phyloP scores from a whole-genome alignment of 192 early-diverging fungal species.

The Rhizophagus prolifer region DNA sequence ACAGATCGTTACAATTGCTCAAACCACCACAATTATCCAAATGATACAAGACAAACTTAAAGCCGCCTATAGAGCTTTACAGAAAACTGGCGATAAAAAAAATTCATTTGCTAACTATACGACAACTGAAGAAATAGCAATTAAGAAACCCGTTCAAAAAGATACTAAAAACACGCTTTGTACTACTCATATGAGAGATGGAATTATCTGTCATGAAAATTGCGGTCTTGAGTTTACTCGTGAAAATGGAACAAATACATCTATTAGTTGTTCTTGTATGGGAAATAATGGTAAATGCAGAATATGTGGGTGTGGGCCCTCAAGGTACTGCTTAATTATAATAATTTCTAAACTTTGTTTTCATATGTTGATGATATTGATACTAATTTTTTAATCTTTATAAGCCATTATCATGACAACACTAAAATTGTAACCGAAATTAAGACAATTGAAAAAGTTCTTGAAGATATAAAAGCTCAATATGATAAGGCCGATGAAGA shows the following conservation, averaged over 20 bases:
- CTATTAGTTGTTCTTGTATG: not conserved
- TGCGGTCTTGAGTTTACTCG: constrained; percentile 12
- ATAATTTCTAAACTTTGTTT: constrained; percentile 1
- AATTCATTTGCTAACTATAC: constrained; percentile 13
- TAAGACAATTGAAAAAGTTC: not conserved
- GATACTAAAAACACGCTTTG: not conserved
- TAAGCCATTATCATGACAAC: constrained; percentile 9
- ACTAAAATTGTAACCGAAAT: not conserved
- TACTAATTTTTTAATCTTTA: too few relatives aligned
- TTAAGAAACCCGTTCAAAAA: constrained; percentile 8
- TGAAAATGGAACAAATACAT: not conserved
- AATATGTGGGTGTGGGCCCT: constrained; percentile 8
- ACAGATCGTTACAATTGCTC: not conserved
- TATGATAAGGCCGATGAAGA: not conserved
- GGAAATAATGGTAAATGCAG: not conserved
- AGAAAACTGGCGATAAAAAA: not conserved
- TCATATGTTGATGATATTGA: too few relatives aligned
- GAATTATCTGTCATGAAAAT: constrained; percentile 6
- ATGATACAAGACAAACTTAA: not conserved
- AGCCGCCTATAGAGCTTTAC: constrained; percentile 5
- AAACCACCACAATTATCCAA: too few relatives aligned
- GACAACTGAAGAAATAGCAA: not conserved
- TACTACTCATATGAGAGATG: not conserved
- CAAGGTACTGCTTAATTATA: too few relatives aligned
- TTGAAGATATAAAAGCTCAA: too few relatives aligned